Base-by-base conservation (phyloP, 164 flowering plant genomes). In the Vitis rupestris region DNA sequence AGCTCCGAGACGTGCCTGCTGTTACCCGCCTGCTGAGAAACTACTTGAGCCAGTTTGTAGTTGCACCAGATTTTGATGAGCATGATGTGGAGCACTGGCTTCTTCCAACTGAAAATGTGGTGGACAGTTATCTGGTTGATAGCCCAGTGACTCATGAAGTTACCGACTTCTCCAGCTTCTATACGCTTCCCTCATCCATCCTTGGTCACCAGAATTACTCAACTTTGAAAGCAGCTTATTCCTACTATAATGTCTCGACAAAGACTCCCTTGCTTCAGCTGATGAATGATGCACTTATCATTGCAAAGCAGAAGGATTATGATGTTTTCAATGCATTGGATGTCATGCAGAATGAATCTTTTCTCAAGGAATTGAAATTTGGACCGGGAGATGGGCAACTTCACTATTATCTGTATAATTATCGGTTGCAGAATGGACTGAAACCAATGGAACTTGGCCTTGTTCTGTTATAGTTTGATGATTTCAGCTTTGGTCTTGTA, bases 381-480 rank as follows among this genome's bases (percentile, higher is more conserved):
- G 80, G 80, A 31, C 76, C 76, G 0, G 80, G 80, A 47, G 80
- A 77, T 62, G 80, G 76, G 27, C 68, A 77, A 61, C 80, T 77
- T 68, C 80, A 77, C 64, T 77, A 77, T 50, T 77, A 77, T 70
- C 68, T 77, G 53, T 77, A 77, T 44, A 77, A 77, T 65, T 77
- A 72, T 47, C 63, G 80, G 61, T 15, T 77, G 9, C 37, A 31
- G n/a, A 44, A 58, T n/a, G 61, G 72, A 10, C 16, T 76, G 72
- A 76, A 67, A 52, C 72, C 79, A 15, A 71, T 75, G 15, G 69
- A 71, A n/a, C 75, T 76, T 31, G 79, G 79, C n/a, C 75, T 76
- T 58, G 79, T 76, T 11, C 79, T 76, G 8, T 48, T 76, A 47
- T 76, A 76, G 72, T 44, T 55, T n/a, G 60, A 19, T 10, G 23